Evolutionary conservation across 495 filamentous ascomycete genomes (phyloP).

Genomic region (Eremomyces bilateralis): DNA sequence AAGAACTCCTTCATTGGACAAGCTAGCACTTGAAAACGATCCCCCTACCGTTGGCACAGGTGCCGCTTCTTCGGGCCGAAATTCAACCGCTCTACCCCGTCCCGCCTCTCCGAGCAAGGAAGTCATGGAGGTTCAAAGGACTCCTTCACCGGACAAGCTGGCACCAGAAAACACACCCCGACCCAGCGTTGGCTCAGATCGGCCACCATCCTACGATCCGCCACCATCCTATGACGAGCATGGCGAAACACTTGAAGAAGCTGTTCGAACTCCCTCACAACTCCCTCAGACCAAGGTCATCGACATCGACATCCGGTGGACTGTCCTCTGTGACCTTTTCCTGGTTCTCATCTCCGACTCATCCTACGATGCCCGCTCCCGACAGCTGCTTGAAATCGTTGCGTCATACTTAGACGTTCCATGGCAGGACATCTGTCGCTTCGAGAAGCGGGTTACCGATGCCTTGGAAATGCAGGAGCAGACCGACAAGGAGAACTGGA

Average conservation of each 20-base stretch:
- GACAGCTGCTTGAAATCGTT: conserved; percentile 65
- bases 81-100: no score
- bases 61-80: no score
- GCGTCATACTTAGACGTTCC: conserved; percentile 56
- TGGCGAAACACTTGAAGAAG: conserved; percentile 39
- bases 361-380: conserved; percentile 75
- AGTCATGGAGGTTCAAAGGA: conserved; percentile 2
- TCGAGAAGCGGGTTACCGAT: conserved; percentile 95
- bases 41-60: no score
- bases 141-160: conserved; percentile 3
- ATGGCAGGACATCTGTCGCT: conserved; percentile 86
- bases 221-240: conserved; percentile 55
- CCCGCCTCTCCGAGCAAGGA: no score
- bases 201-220: conserved; percentile 7
- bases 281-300: conserved; percentile 62
- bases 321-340: conserved; percentile 90
- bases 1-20: no score
- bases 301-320: conserved; percentile 95
- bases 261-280: conserved; percentile 60
- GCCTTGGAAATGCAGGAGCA: conserved; percentile 92
- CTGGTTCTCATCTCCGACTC: conserved; percentile 88
- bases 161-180: no score
- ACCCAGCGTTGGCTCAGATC: neutral
- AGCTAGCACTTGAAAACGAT: no score
- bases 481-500: conserved; percentile 88